Evolutionary conservation across 495 filamentous ascomycete species (phyloP).

Genomic region (Aspergillus conjunctus): DNA sequence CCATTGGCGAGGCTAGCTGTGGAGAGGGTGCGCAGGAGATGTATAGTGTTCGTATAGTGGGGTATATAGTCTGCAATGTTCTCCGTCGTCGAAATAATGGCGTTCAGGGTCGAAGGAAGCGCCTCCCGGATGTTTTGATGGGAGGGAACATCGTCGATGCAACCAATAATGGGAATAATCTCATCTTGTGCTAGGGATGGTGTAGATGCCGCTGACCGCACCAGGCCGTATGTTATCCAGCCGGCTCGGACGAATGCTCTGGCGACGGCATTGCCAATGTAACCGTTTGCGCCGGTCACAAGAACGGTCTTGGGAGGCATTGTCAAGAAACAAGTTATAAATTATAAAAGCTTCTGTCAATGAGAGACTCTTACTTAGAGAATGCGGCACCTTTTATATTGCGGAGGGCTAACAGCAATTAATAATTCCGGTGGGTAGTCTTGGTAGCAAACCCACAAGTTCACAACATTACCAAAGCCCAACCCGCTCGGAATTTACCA

Average conservation of each 20-base stretch:
- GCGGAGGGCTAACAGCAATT: no score
- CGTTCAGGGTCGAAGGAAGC: constrained; percentile 12
- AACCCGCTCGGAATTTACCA: no score
- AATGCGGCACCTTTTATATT: no score
- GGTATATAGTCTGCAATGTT: constrained; percentile 7
- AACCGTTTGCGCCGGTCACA: constrained; percentile 23
- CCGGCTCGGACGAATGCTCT: constrained; percentile 21
- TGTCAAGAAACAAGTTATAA: background rate
- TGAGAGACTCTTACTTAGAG: background rate
- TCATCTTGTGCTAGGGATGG: constrained; percentile 15
- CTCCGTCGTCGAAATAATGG: constrained; percentile 20
- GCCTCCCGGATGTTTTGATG: constrained; percentile 5
- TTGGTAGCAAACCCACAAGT: no score
- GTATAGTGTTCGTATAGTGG: constrained; percentile 7
- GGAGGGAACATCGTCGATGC: constrained; percentile 9
- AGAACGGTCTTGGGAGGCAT: constrained; percentile 11
- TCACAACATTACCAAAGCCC: no score
- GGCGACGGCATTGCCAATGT: constrained; percentile 24
- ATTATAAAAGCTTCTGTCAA: background rate
- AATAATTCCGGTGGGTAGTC: no score
- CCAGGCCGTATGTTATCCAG: constrained; percentile 18
- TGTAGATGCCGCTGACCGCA: constrained; percentile 1
- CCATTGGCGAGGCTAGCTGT: constrained; percentile 6
- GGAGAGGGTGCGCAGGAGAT: constrained; percentile 9
- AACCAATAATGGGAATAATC: constrained; percentile 17